phyloP scores from a whole-genome alignment of 2,329 filamentous ascomycete species.

The Ceratocystis smalleyi region DNA sequence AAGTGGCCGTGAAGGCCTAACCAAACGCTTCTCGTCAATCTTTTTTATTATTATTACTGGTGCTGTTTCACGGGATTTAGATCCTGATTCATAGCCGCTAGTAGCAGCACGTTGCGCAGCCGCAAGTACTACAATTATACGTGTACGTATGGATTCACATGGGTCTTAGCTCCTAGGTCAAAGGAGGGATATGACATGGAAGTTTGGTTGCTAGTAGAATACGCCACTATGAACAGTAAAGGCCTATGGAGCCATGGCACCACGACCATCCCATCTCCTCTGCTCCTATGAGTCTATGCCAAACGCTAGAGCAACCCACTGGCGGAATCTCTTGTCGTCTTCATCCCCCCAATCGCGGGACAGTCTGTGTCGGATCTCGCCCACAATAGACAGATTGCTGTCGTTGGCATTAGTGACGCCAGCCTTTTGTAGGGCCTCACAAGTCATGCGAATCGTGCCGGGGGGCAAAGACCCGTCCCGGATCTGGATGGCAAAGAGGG shows the following conservation, averaged over 20 bases:
- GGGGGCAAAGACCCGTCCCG: not conserved
- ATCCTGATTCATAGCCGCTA: too few relatives aligned
- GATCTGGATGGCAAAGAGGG: not conserved
- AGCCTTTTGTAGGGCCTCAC: not conserved
- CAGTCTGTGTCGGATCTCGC: not conserved
- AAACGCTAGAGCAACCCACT: not conserved
- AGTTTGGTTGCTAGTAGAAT: not conserved
- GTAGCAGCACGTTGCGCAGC: too few relatives aligned
- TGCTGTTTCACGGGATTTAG: too few relatives aligned
- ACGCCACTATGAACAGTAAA: not conserved
- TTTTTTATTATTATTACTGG: too few relatives aligned
- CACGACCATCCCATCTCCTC: not conserved
- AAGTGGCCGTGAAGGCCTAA: not conserved
- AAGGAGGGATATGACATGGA: too few relatives aligned
- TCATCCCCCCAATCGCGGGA: conserved; percentile 1
- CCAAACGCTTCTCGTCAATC: not conserved
- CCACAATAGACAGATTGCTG: not conserved
- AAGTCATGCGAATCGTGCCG: not conserved
- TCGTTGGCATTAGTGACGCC: not conserved
- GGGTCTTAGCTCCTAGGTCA: too few relatives aligned
- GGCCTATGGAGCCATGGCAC: not conserved
- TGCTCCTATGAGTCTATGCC: not conserved
- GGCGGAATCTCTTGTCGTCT: not conserved
- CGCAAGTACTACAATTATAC: too few relatives aligned
- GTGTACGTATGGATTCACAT: too few relatives aligned